Percentiles rank a stretch among this genome's conserved stretches.
Conservation (phyloP, 768 basidiomycete genomes). For the Phallus indusiatus region DNA sequence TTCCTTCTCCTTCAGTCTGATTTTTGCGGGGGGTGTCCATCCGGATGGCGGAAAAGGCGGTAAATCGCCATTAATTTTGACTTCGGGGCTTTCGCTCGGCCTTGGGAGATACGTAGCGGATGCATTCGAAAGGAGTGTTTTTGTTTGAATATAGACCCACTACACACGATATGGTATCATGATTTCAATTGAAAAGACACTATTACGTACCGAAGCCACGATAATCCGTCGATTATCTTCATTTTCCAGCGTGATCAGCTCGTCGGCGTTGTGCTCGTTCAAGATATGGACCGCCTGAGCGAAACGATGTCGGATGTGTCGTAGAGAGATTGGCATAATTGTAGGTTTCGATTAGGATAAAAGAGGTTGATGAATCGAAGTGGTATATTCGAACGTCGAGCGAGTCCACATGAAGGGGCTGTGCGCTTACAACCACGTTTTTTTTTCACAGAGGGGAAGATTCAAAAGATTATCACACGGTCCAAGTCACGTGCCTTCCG, state of each 20-base stretch:
- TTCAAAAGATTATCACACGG: background rate
- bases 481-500: background rate
- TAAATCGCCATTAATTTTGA: background rate
- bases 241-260: background rate
- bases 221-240: background rate
- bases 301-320: background rate
- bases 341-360: background rate
- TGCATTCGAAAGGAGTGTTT: background rate
- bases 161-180: background rate
- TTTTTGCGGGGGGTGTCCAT: background rate
- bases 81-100: background rate
- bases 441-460: background rate
- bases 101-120: background rate
- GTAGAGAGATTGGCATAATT: background rate
- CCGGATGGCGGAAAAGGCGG: background rate
- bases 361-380: background rate
- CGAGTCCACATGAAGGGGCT: background rate
- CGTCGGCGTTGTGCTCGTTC: background rate
- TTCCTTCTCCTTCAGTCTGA: background rate
- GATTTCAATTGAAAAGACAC: background rate
- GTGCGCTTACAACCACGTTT: background rate
- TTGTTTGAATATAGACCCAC: background rate
- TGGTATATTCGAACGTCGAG: background rate
- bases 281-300: background rate
- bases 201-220: background rate